Conservation (phyloP, 441 rosid genomes). For the Erodium moschatum region DNA sequence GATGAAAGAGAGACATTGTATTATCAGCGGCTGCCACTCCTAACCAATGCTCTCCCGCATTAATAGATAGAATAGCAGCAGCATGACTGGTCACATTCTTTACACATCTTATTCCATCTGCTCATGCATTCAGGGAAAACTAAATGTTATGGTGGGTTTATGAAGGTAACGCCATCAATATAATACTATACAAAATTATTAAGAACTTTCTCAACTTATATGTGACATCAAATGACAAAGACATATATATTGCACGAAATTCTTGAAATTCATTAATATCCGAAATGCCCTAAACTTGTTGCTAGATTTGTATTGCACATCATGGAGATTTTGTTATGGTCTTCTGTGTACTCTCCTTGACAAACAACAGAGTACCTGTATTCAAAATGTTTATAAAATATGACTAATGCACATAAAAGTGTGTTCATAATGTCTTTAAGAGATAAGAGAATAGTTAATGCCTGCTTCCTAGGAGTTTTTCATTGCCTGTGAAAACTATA, state of each 20-base stretch:
- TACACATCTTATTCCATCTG: slow-evolving; percentile 76
- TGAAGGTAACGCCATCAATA: too few species aligned
- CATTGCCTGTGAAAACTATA: background rate
- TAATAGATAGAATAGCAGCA: slow-evolving; percentile 69
- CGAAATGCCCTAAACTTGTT: background rate
- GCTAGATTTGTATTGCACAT: background rate
- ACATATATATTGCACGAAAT: too few species aligned
- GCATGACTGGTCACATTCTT: slow-evolving; percentile 81
- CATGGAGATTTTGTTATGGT: background rate
- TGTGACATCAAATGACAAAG: background rate
- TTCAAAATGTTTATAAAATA: background rate
- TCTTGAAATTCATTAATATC: background rate
- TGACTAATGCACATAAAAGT: background rate
- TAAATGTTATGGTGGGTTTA: too few species aligned
- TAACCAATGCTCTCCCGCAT: slow-evolving; percentile 87
- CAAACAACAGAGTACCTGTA: background rate
- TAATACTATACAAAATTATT: background rate
- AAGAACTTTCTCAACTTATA: background rate
- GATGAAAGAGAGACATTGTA: slow-evolving; percentile 93
- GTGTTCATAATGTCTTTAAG: background rate
- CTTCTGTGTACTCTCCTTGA: background rate
- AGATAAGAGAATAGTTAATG: background rate
- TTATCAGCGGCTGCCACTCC: slow-evolving; percentile 97
- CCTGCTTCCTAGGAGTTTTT: background rate
- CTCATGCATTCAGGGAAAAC: background rate